Evolutionary conservation across 2,329 filamentous ascomycete species (phyloP).

Genomic region (Canariomyces notabilis): DNA sequence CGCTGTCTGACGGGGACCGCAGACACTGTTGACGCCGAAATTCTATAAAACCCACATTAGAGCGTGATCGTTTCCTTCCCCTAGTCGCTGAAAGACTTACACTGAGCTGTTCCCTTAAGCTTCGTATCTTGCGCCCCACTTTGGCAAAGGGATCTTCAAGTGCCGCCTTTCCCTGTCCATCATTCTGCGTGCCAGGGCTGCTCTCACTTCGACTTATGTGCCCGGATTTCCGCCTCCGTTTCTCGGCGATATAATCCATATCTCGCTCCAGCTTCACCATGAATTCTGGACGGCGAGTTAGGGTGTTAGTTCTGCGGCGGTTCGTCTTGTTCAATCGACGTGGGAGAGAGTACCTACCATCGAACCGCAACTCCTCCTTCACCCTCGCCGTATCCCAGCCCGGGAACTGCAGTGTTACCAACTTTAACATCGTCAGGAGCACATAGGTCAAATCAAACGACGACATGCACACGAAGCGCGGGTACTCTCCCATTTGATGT

Average conservation of each 20-base stretch:
- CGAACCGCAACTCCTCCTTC: constrained; percentile 34
- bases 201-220: neutral
- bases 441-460: constrained; percentile 45
- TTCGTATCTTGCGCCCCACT: constrained; percentile 17
- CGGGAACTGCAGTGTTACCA: constrained; percentile 41
- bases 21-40: constrained; percentile 11
- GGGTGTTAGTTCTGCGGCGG: neutral
- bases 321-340: neutral
- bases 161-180: constrained; percentile 12
- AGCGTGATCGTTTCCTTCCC: neutral
- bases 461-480: constrained; percentile 39
- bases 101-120: constrained; percentile 6
- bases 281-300: constrained; percentile 11
- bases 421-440: constrained; percentile 42
- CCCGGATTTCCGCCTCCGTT: constrained; percentile 21
- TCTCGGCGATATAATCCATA: constrained; percentile 27
- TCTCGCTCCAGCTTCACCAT: constrained; percentile 30
- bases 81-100: constrained; percentile 7
- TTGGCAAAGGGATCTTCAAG: constrained; percentile 14
- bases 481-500: constrained; percentile 26
- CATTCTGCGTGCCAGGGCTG: constrained; percentile 10
- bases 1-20: constrained; percentile 6
- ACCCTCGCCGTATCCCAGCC: constrained; percentile 42
- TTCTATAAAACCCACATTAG: constrained; percentile 2
- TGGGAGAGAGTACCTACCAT: constrained; percentile 8